Conservation (phyloP, 345 rosid genomes). For the Pugionium dolabratum region DNA sequence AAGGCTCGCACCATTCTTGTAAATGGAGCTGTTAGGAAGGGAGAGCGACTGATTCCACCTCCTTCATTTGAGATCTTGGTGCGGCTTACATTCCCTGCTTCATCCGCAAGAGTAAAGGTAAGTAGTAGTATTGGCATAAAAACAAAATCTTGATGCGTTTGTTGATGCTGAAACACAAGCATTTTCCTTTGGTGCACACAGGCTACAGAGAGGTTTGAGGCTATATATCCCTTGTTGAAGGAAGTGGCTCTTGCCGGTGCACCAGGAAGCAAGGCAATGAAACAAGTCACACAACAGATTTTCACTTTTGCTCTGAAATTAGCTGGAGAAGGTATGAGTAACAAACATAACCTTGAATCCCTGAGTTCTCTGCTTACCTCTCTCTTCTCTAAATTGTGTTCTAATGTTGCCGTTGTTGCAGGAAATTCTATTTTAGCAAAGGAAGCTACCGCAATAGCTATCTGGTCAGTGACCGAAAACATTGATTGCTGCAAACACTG, state of each 20-base stretch:
- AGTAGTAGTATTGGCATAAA: constrained; percentile 11
- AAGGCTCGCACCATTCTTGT: constrained; percentile 68
- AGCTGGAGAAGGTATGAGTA: constrained; percentile 62
- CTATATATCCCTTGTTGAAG: constrained; percentile 57
- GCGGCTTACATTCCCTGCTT: constrained; percentile 63
- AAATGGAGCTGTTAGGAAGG: constrained; percentile 68
- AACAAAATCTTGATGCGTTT: neutral
- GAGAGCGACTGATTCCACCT: constrained; percentile 72
- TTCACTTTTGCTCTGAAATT: constrained; percentile 54
- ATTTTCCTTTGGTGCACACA: constrained; percentile 33
- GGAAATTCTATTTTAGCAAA: constrained; percentile 60
- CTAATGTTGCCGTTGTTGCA: constrained; percentile 27
- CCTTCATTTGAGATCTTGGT: constrained; percentile 59
- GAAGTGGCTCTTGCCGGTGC: constrained; percentile 78
- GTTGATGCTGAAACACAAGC: constrained; percentile 5
- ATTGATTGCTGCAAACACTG: constrained; percentile 77
- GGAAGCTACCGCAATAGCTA: constrained; percentile 60
- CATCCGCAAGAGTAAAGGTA: constrained; percentile 70
- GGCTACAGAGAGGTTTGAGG: constrained; percentile 85
- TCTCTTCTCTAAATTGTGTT: neutral
- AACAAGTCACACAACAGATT: constrained; percentile 66
- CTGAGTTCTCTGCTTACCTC: neutral
- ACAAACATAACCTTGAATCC: neutral
- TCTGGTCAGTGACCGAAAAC: constrained; percentile 63
- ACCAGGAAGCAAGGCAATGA: constrained; percentile 73